These are phyloP conservation scores for Lablab purpureus DNA, from an alignment of 306 rosid genomes.

Conservation along the genomic window DNA sequence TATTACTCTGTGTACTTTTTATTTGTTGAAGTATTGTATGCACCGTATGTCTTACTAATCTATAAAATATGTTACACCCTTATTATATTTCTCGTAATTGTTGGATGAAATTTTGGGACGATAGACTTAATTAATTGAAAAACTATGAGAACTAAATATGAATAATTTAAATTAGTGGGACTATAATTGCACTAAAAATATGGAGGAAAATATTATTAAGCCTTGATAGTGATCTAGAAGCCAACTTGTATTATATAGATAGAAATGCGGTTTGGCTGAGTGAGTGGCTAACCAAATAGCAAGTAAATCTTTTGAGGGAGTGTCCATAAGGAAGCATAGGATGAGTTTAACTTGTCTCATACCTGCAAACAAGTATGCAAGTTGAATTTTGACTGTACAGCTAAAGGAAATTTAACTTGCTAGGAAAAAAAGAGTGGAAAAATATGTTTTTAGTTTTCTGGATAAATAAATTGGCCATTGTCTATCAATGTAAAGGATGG, in stretches of 20 bases:
- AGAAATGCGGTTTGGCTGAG: slow-evolving; percentile 1
- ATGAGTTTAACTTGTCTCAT: slow-evolving; percentile 31
- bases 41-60: not conserved
- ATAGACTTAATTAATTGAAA: not conserved
- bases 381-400: slow-evolving; percentile 24
- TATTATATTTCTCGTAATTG: not conserved
- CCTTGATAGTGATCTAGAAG: not conserved
- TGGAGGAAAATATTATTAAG: not conserved
- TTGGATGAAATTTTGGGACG: not conserved
- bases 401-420: not conserved
- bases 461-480: not conserved
- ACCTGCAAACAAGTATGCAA: slow-evolving; percentile 10
- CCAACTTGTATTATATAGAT: not conserved
- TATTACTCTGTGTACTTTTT: not conserved
- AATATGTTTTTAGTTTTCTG: slow-evolving; percentile 21
- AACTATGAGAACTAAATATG: not conserved
- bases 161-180: not conserved
- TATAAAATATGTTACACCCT: not conserved
- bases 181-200: not conserved
- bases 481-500: not conserved
- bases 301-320: slow-evolving; percentile 10
- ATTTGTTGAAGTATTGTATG: not conserved
- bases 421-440: slow-evolving; percentile 26
- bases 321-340: slow-evolving; percentile 13
- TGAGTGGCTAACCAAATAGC: slow-evolving; percentile 14